Conservation (phyloP, 192 early-diverging fungal species). For the Gamsiella multidivaricata region DNA sequence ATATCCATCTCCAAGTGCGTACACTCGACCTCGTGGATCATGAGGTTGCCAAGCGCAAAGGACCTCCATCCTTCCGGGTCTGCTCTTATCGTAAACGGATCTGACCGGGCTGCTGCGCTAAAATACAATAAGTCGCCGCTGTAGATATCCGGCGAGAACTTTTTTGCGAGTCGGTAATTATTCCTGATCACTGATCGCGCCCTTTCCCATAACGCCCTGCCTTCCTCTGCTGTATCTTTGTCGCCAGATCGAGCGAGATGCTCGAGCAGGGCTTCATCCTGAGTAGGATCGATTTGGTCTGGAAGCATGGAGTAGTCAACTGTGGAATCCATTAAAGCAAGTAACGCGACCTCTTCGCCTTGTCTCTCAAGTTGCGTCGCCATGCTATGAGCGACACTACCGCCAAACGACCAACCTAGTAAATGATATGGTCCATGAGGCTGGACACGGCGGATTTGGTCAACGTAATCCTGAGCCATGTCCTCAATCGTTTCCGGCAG, state of each 20-base stretch:
- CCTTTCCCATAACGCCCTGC: too few relatives aligned
- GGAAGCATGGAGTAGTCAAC: not conserved
- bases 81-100: not conserved
- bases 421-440: slow-evolving; percentile 17
- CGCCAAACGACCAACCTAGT: slow-evolving; percentile 19
- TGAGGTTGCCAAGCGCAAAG: not conserved
- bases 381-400: slow-evolving; percentile 1
- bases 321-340: slow-evolving; percentile 17
- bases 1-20: not conserved
- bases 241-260: too few relatives aligned
- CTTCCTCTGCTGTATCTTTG: too few relatives aligned
- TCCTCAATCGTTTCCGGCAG: slow-evolving; percentile 1
- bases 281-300: not conserved
- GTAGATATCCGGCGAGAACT: too few relatives aligned
- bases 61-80: not conserved
- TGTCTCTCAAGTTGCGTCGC: slow-evolving; percentile 5
- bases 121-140: not conserved
- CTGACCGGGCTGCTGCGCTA: not conserved
- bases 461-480: slow-evolving; percentile 17
- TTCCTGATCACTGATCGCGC: too few relatives aligned
- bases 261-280: not conserved
- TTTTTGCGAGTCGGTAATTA: too few relatives aligned
- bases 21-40: not conserved
- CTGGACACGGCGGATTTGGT: slow-evolving; percentile 11
- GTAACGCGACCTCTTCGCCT: not conserved